phyloP scores from a whole-genome alignment of 2,329 filamentous ascomycete genomes.

The Zasmidium citrigriseum region DNA sequence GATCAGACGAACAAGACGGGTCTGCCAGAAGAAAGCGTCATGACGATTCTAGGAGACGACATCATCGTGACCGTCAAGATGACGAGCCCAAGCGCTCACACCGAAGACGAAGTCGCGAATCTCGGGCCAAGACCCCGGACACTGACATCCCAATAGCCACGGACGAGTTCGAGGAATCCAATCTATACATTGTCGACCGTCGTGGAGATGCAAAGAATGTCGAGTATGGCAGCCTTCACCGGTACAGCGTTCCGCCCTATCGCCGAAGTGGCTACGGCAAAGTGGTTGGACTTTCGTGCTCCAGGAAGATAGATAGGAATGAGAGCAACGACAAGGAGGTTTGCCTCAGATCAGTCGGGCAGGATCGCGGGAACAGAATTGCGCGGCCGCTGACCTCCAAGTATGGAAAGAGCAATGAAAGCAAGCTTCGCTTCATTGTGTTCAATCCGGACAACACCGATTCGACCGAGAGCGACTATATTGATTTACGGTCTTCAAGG shows the following conservation, averaged over 20 bases:
- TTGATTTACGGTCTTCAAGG: constrained; percentile 16
- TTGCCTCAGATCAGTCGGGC: constrained; percentile 3
- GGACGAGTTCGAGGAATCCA: constrained; percentile 28
- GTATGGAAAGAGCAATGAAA: constrained; percentile 9
- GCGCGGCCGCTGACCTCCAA: constrained; percentile 18
- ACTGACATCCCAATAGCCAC: neutral
- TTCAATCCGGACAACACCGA: constrained; percentile 4
- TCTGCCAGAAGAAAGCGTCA: constrained; percentile 1
- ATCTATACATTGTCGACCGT: constrained; percentile 65
- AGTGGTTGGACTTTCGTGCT: constrained; percentile 65
- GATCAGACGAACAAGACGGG: too few species aligned
- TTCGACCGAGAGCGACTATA: constrained; percentile 16
- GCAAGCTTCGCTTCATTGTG: constrained; percentile 9
- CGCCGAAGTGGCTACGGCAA: constrained; percentile 67
- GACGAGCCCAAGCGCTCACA: neutral
- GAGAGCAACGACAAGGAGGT: constrained; percentile 52
- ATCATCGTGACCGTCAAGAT: constrained; percentile 2
- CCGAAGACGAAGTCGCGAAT: neutral
- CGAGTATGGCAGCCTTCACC: constrained; percentile 72
- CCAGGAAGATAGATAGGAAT: constrained; percentile 67
- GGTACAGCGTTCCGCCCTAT: constrained; percentile 71
- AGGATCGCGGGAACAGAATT: neutral
- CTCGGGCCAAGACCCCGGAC: constrained; percentile 2
- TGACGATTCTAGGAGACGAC: neutral
- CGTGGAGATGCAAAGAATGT: constrained; percentile 76